Evolutionary conservation across 208 protist genomes (phyloP), one percentile per base, ranked within the genome.

Genomic region (Trichomonas tenax): DNA sequence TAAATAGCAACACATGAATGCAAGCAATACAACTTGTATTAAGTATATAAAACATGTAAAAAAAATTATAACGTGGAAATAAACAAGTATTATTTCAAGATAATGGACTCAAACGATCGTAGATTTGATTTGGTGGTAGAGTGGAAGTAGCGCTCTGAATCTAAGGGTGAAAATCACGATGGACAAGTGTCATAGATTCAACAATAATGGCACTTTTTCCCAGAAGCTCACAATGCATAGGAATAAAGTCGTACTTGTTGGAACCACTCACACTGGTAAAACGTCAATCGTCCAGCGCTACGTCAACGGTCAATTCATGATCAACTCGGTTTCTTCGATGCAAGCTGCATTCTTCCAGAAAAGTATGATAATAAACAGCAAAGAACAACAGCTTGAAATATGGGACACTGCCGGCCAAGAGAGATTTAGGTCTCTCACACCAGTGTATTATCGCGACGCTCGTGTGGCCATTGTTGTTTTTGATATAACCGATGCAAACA

Each of bases 391-490:
- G 36, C 86, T 93, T 31, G 86, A 93, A 26, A 93, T 93, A 38
- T 93, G 86, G 86, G 86, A 93, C 31, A 93, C 86, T 34, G 86
- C 86, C 17, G 97, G 95, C 11, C 95, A 96, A 98, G 99, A 99
- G 97, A 98, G 99, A 90, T 99, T 99, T 97, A 98, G 98, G 44
- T 97, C 96, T 26, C 96, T 97, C 48, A 96, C 97, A 0, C 90
- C 97, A 97, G 98, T 97, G 96, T 99, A 99, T 98, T 99, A 99
- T 97, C 98, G 99, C 96, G 99, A 99, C 44, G 99, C 99, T 0
- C 98, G 99, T 96, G 99, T 98, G 97, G 99, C 99, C 96, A 98
- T 98, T 96, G 97, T 99, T 82, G 99, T 99, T 14, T 98, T 97
- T 63, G 97, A 98, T 96, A 97, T 97, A 45, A 98, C 97, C 21